These are phyloP conservation scores for Amphibolis antarctica DNA, from an alignment of 106 monocot species.

Conservation along the genomic window DNA sequence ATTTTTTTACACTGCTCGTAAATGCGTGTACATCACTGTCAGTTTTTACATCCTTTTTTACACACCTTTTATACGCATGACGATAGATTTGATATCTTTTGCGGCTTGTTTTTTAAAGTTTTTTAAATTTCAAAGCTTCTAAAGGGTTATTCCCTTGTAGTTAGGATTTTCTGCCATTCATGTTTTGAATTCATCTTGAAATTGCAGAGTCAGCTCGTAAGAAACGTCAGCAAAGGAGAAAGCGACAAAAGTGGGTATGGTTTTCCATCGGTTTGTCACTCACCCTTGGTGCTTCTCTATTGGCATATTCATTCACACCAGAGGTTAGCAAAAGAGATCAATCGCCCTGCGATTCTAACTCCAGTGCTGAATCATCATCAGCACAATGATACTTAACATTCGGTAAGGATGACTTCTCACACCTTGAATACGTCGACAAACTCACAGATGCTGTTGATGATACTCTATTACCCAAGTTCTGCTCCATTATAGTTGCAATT, in stretches of 20 bases:
- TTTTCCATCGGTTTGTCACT: slow-evolving; percentile 33
- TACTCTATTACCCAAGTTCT: not conserved
- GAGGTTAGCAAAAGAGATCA: not conserved
- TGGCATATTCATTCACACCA: slow-evolving; percentile 19
- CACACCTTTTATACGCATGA: not conserved
- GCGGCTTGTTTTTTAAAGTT: not conserved
- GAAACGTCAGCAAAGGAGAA: slow-evolving; percentile 18
- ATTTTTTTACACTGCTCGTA: too few relatives aligned
- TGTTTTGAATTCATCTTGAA: not conserved
- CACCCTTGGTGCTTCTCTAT: slow-evolving; percentile 26
- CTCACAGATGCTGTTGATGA: not conserved
- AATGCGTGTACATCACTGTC: too few relatives aligned
- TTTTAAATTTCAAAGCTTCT: not conserved
- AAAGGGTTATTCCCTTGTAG: not conserved
- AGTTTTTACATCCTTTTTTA: too few relatives aligned
- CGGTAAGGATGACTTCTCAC: not conserved
- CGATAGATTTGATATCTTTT: not conserved
- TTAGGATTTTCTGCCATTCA: not conserved
- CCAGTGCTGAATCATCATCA: not conserved
- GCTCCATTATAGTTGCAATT: too few relatives aligned
- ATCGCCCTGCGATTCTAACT: not conserved
- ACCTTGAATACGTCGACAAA: not conserved
- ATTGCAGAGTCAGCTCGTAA: slow-evolving; percentile 24
- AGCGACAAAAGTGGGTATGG: slow-evolving; percentile 22
- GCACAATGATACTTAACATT: not conserved